Evolutionary conservation across 2,329 filamentous ascomycete genomes (phyloP).

Genomic region (Monosporascus sp.): DNA sequence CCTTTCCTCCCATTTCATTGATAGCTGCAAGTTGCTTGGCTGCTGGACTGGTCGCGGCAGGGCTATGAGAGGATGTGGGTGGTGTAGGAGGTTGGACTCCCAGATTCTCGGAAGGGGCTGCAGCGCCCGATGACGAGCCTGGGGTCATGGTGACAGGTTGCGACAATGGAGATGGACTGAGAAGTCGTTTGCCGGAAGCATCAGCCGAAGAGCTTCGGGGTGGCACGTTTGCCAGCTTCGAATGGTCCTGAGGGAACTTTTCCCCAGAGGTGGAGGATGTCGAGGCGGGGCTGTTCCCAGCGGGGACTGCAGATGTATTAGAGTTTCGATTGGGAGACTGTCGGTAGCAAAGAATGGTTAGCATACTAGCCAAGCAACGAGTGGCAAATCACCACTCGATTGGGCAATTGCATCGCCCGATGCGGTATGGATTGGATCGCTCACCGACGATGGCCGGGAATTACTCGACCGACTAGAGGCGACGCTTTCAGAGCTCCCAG

Average conservation of each 20-base stretch:
- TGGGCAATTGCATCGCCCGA: constrained; percentile 32
- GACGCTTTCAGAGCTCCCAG: constrained; percentile 61
- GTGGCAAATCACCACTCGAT: constrained; percentile 31
- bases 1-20: constrained; percentile 70
- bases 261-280: constrained; percentile 39
- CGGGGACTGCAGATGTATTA: constrained; percentile 35
- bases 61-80: constrained; percentile 20
- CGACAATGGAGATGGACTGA: constrained; percentile 68
- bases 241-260: constrained; percentile 44
- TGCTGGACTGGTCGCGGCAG: constrained; percentile 59
- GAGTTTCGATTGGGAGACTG: constrained; percentile 57
- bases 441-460: constrained; percentile 63
- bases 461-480: constrained; percentile 52
- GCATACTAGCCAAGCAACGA: constrained; percentile 30
- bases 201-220: constrained; percentile 60
- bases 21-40: constrained; percentile 83
- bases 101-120: constrained; percentile 26
- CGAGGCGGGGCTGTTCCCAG: constrained; percentile 50
- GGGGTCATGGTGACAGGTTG: constrained; percentile 61
- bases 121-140: constrained; percentile 42
- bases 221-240: constrained; percentile 53
- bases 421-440: constrained; percentile 29
- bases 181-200: constrained; percentile 54
- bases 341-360: constrained; percentile 39
- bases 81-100: constrained; percentile 28